phyloP scores from a whole-genome alignment of 2,329 filamentous ascomycete species.

The Colletotrichum gigasporum region DNA sequence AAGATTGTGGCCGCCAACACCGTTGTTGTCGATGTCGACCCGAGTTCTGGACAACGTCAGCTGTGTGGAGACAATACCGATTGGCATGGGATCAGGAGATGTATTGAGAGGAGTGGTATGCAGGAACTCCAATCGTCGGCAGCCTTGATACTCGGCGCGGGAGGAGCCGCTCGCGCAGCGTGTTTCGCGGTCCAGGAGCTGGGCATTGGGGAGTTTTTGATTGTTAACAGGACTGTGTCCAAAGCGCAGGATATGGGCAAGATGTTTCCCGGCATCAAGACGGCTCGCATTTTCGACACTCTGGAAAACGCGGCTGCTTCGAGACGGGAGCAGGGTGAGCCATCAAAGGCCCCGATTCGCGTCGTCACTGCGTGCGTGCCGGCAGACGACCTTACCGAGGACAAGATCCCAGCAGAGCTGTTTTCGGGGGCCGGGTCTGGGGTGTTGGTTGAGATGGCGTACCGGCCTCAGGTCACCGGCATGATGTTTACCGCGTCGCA shows the following conservation, averaged over 20 bases:
- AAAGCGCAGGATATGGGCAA: background rate
- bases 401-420: background rate
- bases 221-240: slow-evolving; percentile 7
- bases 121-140: background rate
- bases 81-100: slow-evolving; percentile 2
- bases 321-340: background rate
- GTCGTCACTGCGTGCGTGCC: background rate
- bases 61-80: slow-evolving; percentile 3
- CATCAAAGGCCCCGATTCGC: background rate
- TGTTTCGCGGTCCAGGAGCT: background rate
- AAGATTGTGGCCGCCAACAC: slow-evolving; percentile 4
- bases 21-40: background rate
- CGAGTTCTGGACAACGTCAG: background rate
- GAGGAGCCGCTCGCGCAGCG: background rate
- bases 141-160: slow-evolving; percentile 1
- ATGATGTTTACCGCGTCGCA: background rate
- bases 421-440: background rate
- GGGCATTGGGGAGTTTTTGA: background rate
- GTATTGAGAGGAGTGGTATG: background rate
- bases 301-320: background rate
- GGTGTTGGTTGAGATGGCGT: slow-evolving; percentile 5
- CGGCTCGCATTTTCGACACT: background rate
- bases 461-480: background rate
- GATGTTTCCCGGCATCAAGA: background rate
- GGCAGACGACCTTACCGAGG: background rate